Conservation (phyloP, 2,329 filamentous ascomycete genomes). For the Fusarium fujikuroi region DNA sequence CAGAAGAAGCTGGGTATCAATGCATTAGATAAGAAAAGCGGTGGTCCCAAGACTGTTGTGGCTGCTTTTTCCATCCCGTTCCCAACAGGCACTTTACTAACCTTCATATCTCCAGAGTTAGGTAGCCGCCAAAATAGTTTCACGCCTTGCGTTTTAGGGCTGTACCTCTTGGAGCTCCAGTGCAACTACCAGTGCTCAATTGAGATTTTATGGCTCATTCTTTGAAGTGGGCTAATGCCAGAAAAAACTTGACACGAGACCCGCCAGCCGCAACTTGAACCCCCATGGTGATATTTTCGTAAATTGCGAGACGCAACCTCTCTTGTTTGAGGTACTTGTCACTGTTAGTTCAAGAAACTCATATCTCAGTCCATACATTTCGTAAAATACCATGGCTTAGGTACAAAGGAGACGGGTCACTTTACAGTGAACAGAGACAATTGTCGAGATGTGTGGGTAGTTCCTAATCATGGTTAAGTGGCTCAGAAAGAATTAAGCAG, state of each 20-base stretch:
- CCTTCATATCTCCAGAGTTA: background rate
- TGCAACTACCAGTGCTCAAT: constrained; percentile 23
- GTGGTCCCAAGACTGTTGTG: background rate
- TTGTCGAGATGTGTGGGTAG: background rate
- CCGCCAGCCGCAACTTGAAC: constrained; percentile 33
- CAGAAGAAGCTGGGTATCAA: constrained; percentile 21
- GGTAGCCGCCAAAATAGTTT: background rate
- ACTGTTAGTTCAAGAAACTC: background rate
- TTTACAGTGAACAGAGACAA: background rate
- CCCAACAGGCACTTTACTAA: background rate
- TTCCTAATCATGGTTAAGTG: constrained; percentile 13
- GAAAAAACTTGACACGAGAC: constrained; percentile 43
- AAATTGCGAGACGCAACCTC: constrained; percentile 17
- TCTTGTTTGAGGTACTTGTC: background rate
- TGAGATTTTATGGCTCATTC: constrained; percentile 26
- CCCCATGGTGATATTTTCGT: constrained; percentile 27
- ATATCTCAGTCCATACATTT: background rate
- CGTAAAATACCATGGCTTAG: constrained; percentile 5
- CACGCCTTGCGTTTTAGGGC: background rate
- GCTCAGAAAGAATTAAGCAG: constrained; percentile 17
- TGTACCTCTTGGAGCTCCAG: background rate
- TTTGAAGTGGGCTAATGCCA: constrained; percentile 39
- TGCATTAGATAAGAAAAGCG: constrained; percentile 14
- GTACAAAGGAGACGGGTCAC: background rate
- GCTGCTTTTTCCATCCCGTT: background rate